Evolutionary conservation across 2,329 filamentous ascomycete genomes (phyloP), one percentile per base, ranked within the genome.

Genomic region (Colletotrichum costaricense): DNA sequence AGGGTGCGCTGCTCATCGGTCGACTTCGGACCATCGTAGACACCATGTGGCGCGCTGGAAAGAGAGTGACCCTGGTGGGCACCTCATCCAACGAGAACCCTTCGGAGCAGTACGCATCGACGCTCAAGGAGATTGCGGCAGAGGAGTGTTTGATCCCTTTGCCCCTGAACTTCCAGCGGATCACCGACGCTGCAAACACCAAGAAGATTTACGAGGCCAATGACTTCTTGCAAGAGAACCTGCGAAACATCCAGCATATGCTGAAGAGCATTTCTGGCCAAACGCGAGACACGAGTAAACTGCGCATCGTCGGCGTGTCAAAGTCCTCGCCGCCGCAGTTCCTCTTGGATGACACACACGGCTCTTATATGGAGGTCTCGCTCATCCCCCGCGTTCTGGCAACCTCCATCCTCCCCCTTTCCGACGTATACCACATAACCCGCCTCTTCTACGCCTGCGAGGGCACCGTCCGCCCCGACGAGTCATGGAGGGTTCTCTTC

Each of bases 31-130:
- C 90, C 60, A 86, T 93, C 7, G 90, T 97, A 30, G 92, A 95
- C 77, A 89, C 90, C 72, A 88, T 92, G 71, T 93, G 95, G 86
- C 87, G 88, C 67, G 87, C 90, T 52, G 95, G 95, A 5, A 89
- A 92, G 76, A 90, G 89, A 72, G 88, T 98, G 64, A 88, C 95
- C 68, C 88, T 98, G 22, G 83, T 98, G 38, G 97, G 95, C n/a
- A 95, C 94, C 6, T 93, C 93, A 1, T 86, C 91, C 28, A 87
- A 86, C 16, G 85, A 88, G 22, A 86, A 88, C 19, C 87, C 82
- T 14, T 84, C 83, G 24, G 84, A 82, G 24, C 80, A 84, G 64
- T 88, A 87, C 67, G 78, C 82, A 58, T 80, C 76, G 28, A 85
- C 79, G 71, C 79, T 85, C 16, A 81, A 76, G 63, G 83, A 82